phyloP scores from a whole-genome alignment of 352 stramenopile genomes.

The Peronospora farinosa region DNA sequence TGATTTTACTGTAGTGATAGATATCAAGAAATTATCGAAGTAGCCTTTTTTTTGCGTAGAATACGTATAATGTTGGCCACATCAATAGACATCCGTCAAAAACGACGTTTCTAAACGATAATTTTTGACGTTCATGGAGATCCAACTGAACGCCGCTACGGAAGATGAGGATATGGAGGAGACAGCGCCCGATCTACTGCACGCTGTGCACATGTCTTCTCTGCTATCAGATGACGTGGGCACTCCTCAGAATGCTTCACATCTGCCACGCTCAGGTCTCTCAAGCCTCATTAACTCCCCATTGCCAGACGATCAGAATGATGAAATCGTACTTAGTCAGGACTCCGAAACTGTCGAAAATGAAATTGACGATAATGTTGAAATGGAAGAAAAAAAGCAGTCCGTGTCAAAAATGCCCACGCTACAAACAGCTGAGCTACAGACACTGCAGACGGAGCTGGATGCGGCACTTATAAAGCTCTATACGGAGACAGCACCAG shows the following conservation, averaged over 20 bases:
- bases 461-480: conserved; percentile 34
- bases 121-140: conserved; percentile 30
- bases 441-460: conserved; percentile 38
- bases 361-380: conserved; percentile 16
- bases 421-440: conserved; percentile 36
- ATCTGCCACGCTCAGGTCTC: conserved; percentile 22
- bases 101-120: too few species aligned
- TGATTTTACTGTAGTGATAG: too few species aligned
- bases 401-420: conserved; percentile 2
- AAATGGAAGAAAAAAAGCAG: conserved; percentile 10
- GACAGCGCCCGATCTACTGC: conserved; percentile 11
- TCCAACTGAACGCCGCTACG: conserved; percentile 39
- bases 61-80: too few species aligned
- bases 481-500: conserved; percentile 23
- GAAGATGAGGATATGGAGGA: conserved; percentile 17
- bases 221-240: conserved; percentile 36
- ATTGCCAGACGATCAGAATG: conserved; percentile 19
- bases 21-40: too few species aligned
- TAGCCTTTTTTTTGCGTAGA: too few species aligned
- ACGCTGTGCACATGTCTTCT: conserved; percentile 33
- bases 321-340: conserved; percentile 16
- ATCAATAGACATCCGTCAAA: too few species aligned
- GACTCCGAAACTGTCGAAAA: conserved; percentile 8
- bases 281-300: conserved; percentile 68
- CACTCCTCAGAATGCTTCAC: conserved; percentile 8